Evolutionary conservation across 2,329 filamentous ascomycete genomes (phyloP).

Genomic region (Colletotrichum euphorbiae): DNA sequence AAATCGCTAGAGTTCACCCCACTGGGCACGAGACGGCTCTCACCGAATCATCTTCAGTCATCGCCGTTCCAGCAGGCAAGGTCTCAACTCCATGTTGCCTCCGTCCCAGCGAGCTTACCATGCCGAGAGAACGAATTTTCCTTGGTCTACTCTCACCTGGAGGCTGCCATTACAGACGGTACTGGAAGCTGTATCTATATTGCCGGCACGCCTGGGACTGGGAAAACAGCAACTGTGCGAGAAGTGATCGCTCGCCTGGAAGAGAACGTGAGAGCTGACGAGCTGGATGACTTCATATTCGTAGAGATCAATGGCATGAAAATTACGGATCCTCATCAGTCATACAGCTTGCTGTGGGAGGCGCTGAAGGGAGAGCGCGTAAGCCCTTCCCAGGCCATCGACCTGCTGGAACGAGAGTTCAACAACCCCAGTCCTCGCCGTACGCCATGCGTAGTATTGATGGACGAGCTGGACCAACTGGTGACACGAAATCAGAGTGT

Average conservation of each 20-base stretch:
- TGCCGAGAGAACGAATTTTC: constrained; percentile 94
- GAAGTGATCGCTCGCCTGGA: constrained; percentile 93
- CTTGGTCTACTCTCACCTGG: constrained; percentile 91
- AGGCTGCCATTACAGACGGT: constrained; percentile 92
- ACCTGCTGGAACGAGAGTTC: constrained; percentile 92
- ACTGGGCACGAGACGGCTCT: constrained; percentile 86
- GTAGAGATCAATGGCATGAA: constrained; percentile 99
- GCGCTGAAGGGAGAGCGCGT: constrained; percentile 93
- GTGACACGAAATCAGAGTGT: constrained; percentile 99
- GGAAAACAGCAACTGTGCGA: constrained; percentile 96
- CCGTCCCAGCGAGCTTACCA: constrained; percentile 88
- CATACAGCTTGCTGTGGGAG: constrained; percentile 95
- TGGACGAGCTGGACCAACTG: constrained; percentile 98
- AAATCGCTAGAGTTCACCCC: constrained; percentile 96
- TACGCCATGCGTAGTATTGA: constrained; percentile 94
- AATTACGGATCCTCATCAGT: constrained; percentile 96
- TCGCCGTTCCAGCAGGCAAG: constrained; percentile 94
- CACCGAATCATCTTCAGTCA: constrained; percentile 77
- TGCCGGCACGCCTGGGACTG: constrained; percentile 96
- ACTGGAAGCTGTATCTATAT: constrained; percentile 98
- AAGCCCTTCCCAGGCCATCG: constrained; percentile 89
- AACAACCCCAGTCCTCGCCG: constrained; percentile 89
- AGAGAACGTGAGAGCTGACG: constrained; percentile 86
- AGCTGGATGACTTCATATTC: constrained; percentile 98
- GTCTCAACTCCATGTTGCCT: constrained; percentile 90